phyloP scores from a whole-genome alignment of 2,329 filamentous ascomycete genomes.

The Alternaria angustiovoidea region DNA sequence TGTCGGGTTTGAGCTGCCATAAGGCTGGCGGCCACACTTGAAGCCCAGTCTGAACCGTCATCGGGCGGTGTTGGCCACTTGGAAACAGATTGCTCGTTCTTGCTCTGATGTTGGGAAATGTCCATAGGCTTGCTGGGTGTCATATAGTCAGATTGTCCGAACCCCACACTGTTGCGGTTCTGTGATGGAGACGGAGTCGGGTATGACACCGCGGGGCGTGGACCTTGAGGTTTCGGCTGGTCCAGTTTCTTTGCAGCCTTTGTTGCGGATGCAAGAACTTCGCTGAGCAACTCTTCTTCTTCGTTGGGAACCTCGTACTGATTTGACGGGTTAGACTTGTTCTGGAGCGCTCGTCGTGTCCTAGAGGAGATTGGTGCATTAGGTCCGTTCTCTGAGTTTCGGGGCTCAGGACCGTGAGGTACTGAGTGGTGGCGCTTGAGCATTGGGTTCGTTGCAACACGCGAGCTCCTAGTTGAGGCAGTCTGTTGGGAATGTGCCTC shows the following conservation, averaged over 20 bases:
- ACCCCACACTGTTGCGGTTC: conserved; percentile 78
- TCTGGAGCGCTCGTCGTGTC: conserved; percentile 77
- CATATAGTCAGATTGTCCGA: conserved; percentile 69
- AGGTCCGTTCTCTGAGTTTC: conserved; percentile 66
- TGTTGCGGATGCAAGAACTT: conserved; percentile 80
- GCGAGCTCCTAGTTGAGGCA: conserved; percentile 41
- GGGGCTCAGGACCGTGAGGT: conserved; percentile 54
- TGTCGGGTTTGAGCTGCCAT: conserved; percentile 50
- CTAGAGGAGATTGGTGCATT: conserved; percentile 75
- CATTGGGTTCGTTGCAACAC: conserved; percentile 55
- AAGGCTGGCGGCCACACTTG: conserved; percentile 78
- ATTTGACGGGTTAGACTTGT: conserved; percentile 75
- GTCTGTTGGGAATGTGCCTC: conserved; percentile 54
- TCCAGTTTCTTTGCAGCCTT: conserved; percentile 77
- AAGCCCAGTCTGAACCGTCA: conserved; percentile 84
- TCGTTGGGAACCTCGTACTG: conserved; percentile 95
- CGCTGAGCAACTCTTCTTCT: conserved; percentile 93
- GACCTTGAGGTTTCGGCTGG: conserved; percentile 53
- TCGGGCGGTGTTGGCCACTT: conserved; percentile 97
- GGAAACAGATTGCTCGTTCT: conserved; percentile 60
- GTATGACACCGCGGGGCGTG: conserved; percentile 68
- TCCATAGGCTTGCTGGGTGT: conserved; percentile 75
- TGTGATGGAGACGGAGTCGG: conserved; percentile 82
- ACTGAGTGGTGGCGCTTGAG: conserved; percentile 60
- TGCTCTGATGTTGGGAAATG: conserved; percentile 57